Evolutionary conservation across 495 filamentous ascomycete species (phyloP).

Genomic region (Aspergillus avenaceus): DNA sequence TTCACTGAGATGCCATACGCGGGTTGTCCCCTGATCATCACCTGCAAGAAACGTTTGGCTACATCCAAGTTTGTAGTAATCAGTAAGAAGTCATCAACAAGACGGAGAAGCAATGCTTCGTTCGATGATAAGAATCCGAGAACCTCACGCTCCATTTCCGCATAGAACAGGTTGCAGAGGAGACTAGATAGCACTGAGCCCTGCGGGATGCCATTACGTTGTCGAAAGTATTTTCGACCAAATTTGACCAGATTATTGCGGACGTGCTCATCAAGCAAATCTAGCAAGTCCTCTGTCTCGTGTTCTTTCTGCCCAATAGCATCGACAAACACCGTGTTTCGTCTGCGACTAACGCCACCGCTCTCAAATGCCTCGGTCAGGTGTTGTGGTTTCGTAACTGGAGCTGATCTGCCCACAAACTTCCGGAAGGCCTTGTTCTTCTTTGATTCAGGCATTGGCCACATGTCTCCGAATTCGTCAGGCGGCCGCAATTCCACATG

Average conservation of each 20-base stretch:
- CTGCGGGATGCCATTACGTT: constrained; percentile 87
- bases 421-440: constrained; percentile 52
- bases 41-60: constrained; percentile 65
- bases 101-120: constrained; percentile 66
- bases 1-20: constrained; percentile 79
- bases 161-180: constrained; percentile 94
- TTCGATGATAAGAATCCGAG: constrained; percentile 60
- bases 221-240: constrained; percentile 84
- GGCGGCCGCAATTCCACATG: constrained; percentile 64
- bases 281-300: constrained; percentile 56
- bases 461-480: constrained; percentile 12
- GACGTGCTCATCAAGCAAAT: constrained; percentile 71
- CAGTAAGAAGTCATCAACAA: constrained; percentile 90
- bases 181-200: constrained; percentile 82
- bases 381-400: constrained; percentile 42
- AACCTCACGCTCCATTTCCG: constrained; percentile 66
- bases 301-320: constrained; percentile 48
- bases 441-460: constrained; percentile 7
- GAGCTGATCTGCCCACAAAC: constrained; percentile 59
- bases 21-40: constrained; percentile 75
- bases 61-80: constrained; percentile 65
- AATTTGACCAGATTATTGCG: constrained; percentile 80
- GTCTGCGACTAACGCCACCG: constrained; percentile 35
- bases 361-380: constrained; percentile 54
- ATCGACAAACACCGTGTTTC: constrained; percentile 74